Evolutionary conservation across 164 flowering plant species (phyloP).

Genomic region (Magnolia kwangsiensis): DNA sequence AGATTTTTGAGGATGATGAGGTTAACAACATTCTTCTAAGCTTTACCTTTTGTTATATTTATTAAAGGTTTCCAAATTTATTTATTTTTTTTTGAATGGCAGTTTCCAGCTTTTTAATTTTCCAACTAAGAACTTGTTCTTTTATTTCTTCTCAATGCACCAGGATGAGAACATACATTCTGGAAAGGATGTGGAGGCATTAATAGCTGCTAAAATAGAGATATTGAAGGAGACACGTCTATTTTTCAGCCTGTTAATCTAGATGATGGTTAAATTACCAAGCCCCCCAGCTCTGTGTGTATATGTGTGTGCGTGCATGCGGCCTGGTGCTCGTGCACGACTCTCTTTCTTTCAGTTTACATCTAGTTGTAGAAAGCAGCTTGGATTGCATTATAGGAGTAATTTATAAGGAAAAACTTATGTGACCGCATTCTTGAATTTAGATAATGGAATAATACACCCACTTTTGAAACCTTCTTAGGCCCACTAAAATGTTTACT

Average conservation of each 20-base stretch:
- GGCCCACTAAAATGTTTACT: too few species aligned
- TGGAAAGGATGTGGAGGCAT: constrained; percentile 90
- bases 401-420: too few species aligned
- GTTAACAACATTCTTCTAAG: constrained; percentile 21
- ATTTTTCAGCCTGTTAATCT: constrained; percentile 2
- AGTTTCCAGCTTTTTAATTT: too few species aligned
- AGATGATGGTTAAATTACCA: not conserved
- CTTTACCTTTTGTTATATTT: not conserved
- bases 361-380: too few species aligned
- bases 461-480: too few species aligned
- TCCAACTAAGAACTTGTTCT: not conserved
- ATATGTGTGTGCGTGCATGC: too few species aligned
- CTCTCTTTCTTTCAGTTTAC: too few species aligned
- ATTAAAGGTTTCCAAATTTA: not conserved
- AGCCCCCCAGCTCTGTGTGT: too few species aligned
- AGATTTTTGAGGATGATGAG: constrained; percentile 90
- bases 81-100: not conserved
- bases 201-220: constrained; percentile 85
- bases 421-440: too few species aligned
- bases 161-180: constrained; percentile 91
- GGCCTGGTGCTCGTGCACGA: too few species aligned
- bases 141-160: not conserved
- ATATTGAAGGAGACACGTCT: constrained; percentile 49
- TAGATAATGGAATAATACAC: too few species aligned
- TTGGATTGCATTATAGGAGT: too few species aligned